Conservation (phyloP, 352 stramenopile species). For the Phytophthora pini region DNA sequence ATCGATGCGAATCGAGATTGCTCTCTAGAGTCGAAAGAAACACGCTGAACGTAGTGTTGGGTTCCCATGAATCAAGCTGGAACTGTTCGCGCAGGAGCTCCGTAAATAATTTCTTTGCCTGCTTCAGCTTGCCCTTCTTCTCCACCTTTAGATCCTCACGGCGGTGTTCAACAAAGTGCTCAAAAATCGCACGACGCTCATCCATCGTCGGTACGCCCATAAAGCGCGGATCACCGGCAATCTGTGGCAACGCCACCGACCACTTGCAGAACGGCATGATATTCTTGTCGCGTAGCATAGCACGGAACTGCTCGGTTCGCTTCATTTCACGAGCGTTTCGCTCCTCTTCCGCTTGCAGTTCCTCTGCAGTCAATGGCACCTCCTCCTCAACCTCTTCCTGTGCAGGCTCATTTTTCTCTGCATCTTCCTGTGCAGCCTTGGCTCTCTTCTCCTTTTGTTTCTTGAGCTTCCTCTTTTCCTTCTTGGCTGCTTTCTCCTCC, state of each 20-base stretch:
- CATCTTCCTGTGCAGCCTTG: slow-evolving; percentile 3
- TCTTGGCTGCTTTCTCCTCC: slow-evolving; percentile 17
- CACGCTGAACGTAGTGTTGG: slow-evolving; percentile 56
- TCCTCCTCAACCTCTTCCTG: slow-evolving; percentile 27
- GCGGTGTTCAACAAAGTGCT: slow-evolving; percentile 79
- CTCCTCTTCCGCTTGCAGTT: slow-evolving; percentile 40
- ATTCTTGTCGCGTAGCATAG: slow-evolving; percentile 84
- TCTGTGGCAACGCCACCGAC: slow-evolving; percentile 79
- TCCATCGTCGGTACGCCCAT: slow-evolving; percentile 80
- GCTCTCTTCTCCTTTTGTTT: slow-evolving; percentile 25
- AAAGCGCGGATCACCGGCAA: slow-evolving; percentile 77
- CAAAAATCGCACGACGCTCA: slow-evolving; percentile 78
- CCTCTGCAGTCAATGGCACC: slow-evolving; percentile 38
- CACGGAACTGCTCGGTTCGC: slow-evolving; percentile 62
- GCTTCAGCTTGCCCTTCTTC: slow-evolving; percentile 79
- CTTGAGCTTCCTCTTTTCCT: slow-evolving; percentile 33
- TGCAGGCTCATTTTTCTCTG: slow-evolving; percentile 23
- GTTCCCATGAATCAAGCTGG: slow-evolving; percentile 44
- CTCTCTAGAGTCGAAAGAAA: slow-evolving; percentile 65
- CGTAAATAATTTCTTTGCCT: slow-evolving; percentile 60
- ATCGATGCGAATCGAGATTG: slow-evolving; percentile 32
- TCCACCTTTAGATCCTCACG: slow-evolving; percentile 78
- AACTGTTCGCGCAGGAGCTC: slow-evolving; percentile 59
- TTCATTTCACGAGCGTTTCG: slow-evolving; percentile 49
- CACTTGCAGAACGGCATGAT: slow-evolving; percentile 88